Percentiles rank a stretch among this genome's conserved stretches.
These are phyloP conservation scores for Cyamopsis tetragonoloba DNA, from an alignment of 306 rosid species.

Conservation along the genomic window DNA sequence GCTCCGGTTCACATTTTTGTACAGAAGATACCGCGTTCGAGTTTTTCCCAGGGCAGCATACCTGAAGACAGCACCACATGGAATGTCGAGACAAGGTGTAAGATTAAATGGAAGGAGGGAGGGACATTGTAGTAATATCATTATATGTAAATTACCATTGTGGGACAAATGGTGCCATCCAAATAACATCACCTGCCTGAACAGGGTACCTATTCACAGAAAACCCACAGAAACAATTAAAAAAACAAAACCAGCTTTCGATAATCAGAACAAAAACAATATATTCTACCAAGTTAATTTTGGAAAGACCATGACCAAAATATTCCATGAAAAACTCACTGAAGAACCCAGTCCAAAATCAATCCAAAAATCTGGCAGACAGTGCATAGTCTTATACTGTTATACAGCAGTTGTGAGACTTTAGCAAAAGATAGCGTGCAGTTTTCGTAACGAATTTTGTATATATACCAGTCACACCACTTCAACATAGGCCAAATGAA, in stretches of 20 bases:
- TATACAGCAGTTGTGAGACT: neutral
- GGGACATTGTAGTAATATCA: neutral
- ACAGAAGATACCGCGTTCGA: conserved; percentile 74
- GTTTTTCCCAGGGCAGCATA: conserved; percentile 90
- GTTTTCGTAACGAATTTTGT: conserved; percentile 2
- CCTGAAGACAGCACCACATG: conserved; percentile 47
- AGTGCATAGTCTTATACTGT: neutral
- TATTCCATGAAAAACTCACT: neutral
- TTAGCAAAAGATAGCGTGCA: neutral
- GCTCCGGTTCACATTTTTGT: conserved; percentile 83
- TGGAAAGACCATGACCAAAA: neutral
- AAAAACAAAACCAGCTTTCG: neutral
- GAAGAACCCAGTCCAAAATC: neutral
- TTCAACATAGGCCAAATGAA: neutral
- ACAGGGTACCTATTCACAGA: conserved; percentile 71
- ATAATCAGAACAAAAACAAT: conserved; percentile 15
- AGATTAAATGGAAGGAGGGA: conserved; percentile 3
- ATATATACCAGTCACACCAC: neutral
- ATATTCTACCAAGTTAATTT: neutral
- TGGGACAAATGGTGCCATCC: conserved; percentile 99
- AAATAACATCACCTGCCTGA: conserved; percentile 89
- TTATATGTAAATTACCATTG: conserved; percentile 59
- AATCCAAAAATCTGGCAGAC: neutral
- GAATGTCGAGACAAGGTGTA: neutral
- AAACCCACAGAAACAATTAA: neutral